Percentiles rank a stretch among this genome's conserved stretches.
Evolutionary conservation across 441 rosid genomes (phyloP).

Genomic region (Lepidium campestre): DNA sequence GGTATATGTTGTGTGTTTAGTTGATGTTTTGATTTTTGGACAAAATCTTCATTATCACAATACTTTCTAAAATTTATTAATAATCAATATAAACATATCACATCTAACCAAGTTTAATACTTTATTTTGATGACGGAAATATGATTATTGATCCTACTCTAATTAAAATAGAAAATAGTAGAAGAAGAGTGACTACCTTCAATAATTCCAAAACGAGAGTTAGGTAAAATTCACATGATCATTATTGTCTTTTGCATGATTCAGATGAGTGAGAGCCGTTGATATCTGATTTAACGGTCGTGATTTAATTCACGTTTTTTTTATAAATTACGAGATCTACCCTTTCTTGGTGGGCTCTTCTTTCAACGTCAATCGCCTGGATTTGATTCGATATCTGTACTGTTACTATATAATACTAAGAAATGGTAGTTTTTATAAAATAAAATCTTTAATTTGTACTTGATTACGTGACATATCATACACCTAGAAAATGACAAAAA

Average conservation of each 20-base stretch:
- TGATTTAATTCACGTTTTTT: neutral
- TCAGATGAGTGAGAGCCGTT: slow-evolving; percentile 1
- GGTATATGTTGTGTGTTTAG: too few species aligned
- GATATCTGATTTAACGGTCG: slow-evolving; percentile 4
- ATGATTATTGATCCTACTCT: neutral
- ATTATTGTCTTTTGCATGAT: neutral
- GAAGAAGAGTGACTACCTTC: neutral
- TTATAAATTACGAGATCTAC: neutral
- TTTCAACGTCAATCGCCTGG: neutral
- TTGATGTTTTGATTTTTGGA: too few species aligned
- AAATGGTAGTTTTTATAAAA: too few species aligned
- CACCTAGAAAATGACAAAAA: too few species aligned
- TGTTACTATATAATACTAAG: too few species aligned
- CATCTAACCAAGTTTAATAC: neutral
- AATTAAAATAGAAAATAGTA: neutral
- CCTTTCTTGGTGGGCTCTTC: neutral
- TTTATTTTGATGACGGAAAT: too few species aligned
- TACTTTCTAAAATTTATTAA: too few species aligned
- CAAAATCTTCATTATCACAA: too few species aligned
- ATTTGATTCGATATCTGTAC: too few species aligned
- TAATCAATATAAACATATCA: neutral
- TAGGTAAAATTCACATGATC: neutral
- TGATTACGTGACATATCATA: too few species aligned
- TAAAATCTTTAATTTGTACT: too few species aligned
- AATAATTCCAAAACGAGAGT: neutral